Base-by-base conservation (phyloP, 2,329 filamentous ascomycete genomes). In the Tolypocladium amazonense region DNA sequence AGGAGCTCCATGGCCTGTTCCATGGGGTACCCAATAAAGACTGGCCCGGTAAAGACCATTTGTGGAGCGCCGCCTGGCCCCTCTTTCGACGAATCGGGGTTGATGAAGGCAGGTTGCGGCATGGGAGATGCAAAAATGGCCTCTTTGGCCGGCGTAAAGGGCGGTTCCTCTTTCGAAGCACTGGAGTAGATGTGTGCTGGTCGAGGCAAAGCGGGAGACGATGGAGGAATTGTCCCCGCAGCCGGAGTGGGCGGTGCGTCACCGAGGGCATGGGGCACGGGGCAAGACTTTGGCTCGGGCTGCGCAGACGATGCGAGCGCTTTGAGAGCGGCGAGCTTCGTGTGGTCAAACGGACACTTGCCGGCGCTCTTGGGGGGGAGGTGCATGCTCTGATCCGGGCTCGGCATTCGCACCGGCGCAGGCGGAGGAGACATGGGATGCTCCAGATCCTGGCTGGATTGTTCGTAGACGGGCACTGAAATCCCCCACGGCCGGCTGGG, bases 401-500 rank as follows among this genome's bases (percentile, higher is more conserved):
- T 71, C 25, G 77, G 77, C 72, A 81, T 81, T 41, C 76, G 76
- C 2, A 82, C 81, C 2, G 83, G 80, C 1, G 84, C 82, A 4
- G 85, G 78, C 4, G 84, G 83, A 23, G 83, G 83, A 11, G 83
- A 85, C 25, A 77, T 70, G 3, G 81, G 80, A 55, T 78, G 75
- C 25, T 71, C 69, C 15, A 70, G 68, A 12, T 73, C 73, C 35
- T 73, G 66, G 5, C 70, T 71, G 25, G 71, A 67, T 7, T 71
- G 63, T 57, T 81, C 77, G 63, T 81, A 78, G 43, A 84, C 72
- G 3, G 92, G 92, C 0, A 97, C 87, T 6, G 85, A 84, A 58
- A 97, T 96, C 7, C 92, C 92, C 92, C 92, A 97, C 18, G 93
- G 93, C 53, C 93, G 82, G 72, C 89, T 96, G 6, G 93, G 93